Conservation (phyloP, 2,329 filamentous ascomycete species). For the Paraphoma sp. region DNA sequence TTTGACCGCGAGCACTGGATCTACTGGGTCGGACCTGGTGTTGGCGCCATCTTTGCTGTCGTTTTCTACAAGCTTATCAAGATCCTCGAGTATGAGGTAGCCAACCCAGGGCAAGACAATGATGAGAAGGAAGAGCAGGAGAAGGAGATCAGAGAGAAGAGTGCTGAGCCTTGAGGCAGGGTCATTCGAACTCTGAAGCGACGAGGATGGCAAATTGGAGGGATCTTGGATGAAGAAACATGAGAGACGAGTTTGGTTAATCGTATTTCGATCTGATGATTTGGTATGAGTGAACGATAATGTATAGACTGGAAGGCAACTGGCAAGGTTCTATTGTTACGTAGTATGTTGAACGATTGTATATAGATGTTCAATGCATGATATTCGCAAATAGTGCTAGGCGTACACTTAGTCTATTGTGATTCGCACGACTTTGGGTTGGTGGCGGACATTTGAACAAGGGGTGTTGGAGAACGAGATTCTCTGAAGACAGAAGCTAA, state of each 20-base stretch:
- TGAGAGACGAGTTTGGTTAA: not conserved
- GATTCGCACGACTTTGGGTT: too few relatives aligned
- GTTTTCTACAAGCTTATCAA: slow-evolving; percentile 59
- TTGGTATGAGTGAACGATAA: slow-evolving; percentile 2
- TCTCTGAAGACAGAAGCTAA: too few relatives aligned
- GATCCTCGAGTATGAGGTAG: slow-evolving; percentile 46
- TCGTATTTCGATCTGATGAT: not conserved
- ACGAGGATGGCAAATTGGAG: too few relatives aligned
- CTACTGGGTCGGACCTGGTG: slow-evolving; percentile 56
- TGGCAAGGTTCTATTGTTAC: not conserved
- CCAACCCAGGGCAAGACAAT: slow-evolving; percentile 45
- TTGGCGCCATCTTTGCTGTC: slow-evolving; percentile 55
- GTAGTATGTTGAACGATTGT: not conserved
- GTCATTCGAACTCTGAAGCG: too few relatives aligned
- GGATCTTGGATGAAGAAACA: too few relatives aligned
- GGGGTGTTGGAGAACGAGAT: too few relatives aligned
- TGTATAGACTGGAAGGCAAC: not conserved
- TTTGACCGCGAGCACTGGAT: slow-evolving; percentile 57
- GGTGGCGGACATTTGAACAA: too few relatives aligned
- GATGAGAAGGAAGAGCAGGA: slow-evolving; percentile 32
- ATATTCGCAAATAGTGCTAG: too few relatives aligned
- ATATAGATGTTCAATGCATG: too few relatives aligned
- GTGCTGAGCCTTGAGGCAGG: not conserved
- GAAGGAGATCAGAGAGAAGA: slow-evolving; percentile 25
- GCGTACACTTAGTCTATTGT: too few relatives aligned